Base-by-base conservation (phyloP, 148 eudicot genomes). In the Limonium bicolor region DNA sequence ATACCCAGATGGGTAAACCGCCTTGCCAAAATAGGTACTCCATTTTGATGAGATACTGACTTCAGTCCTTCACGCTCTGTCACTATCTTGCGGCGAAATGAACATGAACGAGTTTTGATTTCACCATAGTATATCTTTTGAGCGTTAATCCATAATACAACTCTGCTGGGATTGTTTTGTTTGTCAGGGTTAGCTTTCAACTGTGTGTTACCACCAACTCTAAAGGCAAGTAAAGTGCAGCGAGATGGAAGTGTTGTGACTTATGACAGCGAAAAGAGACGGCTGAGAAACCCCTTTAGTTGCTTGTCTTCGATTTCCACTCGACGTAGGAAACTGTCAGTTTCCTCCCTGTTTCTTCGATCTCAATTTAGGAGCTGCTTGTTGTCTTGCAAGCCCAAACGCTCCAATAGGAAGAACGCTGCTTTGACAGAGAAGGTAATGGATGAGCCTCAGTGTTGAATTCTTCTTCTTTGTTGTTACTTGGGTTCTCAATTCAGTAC, bases 1-100 rank as follows among this genome's bases (percentile, higher is more conserved):
- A 86, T 86, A 51, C 96, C 96, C 1, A 66, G 66, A 54, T 86
- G 96, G 96, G 93, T 86, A 0, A 86, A 86, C 53, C 83, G 96
- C 52, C 76, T 85, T 20, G 95, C 95, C 15, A 67, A 77, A 61
- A 47, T 85, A 60, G 95, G 95, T 80, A 64, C 11, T 13, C 19
- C n/a, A 7, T 25, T 43, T 23, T 24, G 43, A 0, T 41, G n/a
- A 41, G 27, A 4, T 5, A 3, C 14, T 11, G 8, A 23, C 12
- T 21, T n/a, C n/a, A n/a, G 5, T n/a, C 6, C 8, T 41, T 41
- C 13, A 19, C 11, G 4, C n/a, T 19, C 24, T 19, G 1, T 15
- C 43, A 39, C 23, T 39, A 18, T 19, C 25, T 14, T 34, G 37
- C 37, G 15, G n/a, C 5, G 15, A 5, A 34, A 34, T 12, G 37